These are phyloP conservation scores for Colletotrichum nymphaeae DNA, from an alignment of 2,329 filamentous ascomycete genomes.

Conservation along the genomic window DNA sequence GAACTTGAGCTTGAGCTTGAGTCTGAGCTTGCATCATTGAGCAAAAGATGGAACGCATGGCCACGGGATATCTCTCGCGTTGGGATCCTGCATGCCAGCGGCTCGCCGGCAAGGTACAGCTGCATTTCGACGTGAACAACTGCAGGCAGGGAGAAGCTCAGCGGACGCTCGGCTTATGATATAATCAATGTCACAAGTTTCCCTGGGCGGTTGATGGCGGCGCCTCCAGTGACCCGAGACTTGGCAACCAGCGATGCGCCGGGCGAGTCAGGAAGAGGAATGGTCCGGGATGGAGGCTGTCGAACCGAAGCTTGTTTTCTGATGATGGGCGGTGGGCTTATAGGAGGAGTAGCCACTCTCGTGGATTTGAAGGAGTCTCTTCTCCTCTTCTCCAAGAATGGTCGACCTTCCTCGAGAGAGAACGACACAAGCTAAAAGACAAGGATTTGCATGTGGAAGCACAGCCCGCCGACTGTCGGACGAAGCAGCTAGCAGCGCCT, in stretches of 20 bases:
- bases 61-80: not conserved
- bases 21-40: not conserved
- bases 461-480: conserved; percentile 20
- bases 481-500: conserved; percentile 31
- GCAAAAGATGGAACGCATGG: not conserved
- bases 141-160: not conserved
- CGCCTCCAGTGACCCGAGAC: conserved; percentile 24
- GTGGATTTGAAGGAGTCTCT: not conserved
- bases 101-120: not conserved
- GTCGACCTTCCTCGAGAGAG: not conserved
- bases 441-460: conserved; percentile 32
- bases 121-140: too few species aligned
- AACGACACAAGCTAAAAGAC: not conserved
- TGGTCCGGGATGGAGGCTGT: conserved; percentile 27
- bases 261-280: conserved; percentile 22
- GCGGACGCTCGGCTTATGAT: conserved; percentile 1
- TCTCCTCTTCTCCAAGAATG: not conserved
- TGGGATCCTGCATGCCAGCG: not conserved
- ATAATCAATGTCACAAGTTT: conserved; percentile 20
- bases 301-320: conserved; percentile 29
- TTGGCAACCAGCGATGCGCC: conserved; percentile 6
- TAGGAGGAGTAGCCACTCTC: not conserved
- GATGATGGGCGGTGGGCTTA: conserved; percentile 14
- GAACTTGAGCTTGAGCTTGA: conserved; percentile 6
- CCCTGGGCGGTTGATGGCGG: not conserved